phyloP scores from a whole-genome alignment of 2,329 filamentous ascomycete species.

The Aureobasidium pullulans region DNA sequence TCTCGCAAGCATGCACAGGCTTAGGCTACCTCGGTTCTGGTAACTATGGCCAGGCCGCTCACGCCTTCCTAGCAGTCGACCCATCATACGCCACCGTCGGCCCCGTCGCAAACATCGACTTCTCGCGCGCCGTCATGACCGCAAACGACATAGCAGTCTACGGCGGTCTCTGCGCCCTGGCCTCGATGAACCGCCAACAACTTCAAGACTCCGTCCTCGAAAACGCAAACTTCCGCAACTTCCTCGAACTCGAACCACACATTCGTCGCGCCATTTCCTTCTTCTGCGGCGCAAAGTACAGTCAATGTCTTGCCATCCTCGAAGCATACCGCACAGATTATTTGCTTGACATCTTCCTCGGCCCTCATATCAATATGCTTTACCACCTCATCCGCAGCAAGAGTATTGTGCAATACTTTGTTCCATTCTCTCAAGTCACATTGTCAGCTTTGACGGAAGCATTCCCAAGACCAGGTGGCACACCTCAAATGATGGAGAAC shows the following conservation, averaged over 20 bases:
- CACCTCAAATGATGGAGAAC: conserved; percentile 49
- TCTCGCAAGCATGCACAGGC: conserved; percentile 57
- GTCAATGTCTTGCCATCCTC: conserved; percentile 72
- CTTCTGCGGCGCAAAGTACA: conserved; percentile 88
- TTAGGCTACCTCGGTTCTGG: conserved; percentile 52
- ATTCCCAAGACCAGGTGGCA: conserved; percentile 55
- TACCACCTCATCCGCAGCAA: conserved; percentile 75
- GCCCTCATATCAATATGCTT: conserved; percentile 56
- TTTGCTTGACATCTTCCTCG: conserved; percentile 77
- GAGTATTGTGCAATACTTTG: conserved; percentile 87
- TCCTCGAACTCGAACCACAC: conserved; percentile 88
- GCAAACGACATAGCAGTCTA: conserved; percentile 89
- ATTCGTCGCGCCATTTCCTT: conserved; percentile 83
- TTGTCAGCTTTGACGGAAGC: conserved; percentile 69
- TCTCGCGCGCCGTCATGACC: conserved; percentile 65
- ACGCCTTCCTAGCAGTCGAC: conserved; percentile 59
- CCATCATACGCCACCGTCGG: conserved; percentile 37
- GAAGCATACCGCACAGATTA: conserved; percentile 79
- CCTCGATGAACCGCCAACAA: conserved; percentile 74
- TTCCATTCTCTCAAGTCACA: conserved; percentile 82
- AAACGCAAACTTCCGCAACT: conserved; percentile 71
- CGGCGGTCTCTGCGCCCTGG: conserved; percentile 80
- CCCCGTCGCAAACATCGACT: conserved; percentile 41
- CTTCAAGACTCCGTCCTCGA: conserved; percentile 72
- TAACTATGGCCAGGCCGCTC: conserved; percentile 61